These are phyloP conservation scores for Claviceps spartinae DNA, from an alignment of 2,329 filamentous ascomycete species.

Conservation along the genomic window DNA sequence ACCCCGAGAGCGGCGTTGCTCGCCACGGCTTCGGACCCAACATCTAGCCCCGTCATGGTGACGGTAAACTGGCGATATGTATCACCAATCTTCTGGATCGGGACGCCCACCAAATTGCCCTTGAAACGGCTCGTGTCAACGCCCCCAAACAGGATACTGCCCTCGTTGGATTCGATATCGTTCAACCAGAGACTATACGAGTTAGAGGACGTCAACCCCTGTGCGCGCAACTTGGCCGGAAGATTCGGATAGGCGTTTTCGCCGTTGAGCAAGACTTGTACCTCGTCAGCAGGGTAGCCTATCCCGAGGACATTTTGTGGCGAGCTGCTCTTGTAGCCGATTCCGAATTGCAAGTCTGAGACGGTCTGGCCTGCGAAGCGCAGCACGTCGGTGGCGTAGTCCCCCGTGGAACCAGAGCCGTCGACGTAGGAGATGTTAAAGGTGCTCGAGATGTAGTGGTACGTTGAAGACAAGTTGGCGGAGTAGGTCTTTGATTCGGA, in stretches of 20 bases:
- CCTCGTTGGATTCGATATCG: constrained; percentile 50
- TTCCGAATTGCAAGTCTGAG: constrained; percentile 52
- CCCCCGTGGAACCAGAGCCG: constrained; percentile 60
- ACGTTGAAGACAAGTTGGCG: constrained; percentile 62
- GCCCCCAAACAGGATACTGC: constrained; percentile 62
- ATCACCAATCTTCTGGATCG: constrained; percentile 43
- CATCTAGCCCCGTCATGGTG: constrained; percentile 46
- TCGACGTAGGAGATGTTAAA: constrained; percentile 89
- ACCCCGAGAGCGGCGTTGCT: constrained; percentile 42
- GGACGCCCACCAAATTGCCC: constrained; percentile 51
- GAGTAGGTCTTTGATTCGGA: constrained; percentile 50
- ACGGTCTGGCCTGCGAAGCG: constrained; percentile 41
- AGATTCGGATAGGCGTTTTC: constrained; percentile 51
- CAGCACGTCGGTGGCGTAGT: constrained; percentile 68
- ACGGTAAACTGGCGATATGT: constrained; percentile 52
- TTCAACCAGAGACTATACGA: constrained; percentile 68
- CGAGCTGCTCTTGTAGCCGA: constrained; percentile 51
- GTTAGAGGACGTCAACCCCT: constrained; percentile 48
- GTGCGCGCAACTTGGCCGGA: constrained; percentile 47
- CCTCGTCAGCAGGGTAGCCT: constrained; percentile 70
- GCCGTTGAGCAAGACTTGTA: constrained; percentile 46
- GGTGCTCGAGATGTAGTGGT: constrained; percentile 54
- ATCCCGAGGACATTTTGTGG: constrained; percentile 71
- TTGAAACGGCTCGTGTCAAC: constrained; percentile 53
- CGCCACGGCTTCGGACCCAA: constrained; percentile 30